These are phyloP conservation scores for Mycena belliarum DNA, from an alignment of 768 basidiomycete genomes.

Conservation along the genomic window DNA sequence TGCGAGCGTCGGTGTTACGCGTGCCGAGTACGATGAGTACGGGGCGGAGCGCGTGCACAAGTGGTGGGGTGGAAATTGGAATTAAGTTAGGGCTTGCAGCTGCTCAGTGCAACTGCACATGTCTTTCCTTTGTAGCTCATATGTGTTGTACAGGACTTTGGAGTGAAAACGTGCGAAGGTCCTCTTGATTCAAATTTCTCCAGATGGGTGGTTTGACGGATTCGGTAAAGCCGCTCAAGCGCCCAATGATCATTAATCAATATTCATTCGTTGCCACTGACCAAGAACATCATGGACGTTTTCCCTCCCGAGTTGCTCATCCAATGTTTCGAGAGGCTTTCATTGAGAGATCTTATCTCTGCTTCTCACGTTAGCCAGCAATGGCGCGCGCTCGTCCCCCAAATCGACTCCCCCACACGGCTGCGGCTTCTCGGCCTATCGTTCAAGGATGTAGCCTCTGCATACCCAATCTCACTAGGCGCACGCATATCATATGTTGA, in stretches of 20 bases:
- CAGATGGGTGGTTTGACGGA: too few species aligned
- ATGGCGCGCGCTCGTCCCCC: constrained; percentile 10
- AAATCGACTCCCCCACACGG: constrained; percentile 7
- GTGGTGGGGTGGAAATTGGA: constrained; percentile 96
- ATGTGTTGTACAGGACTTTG: too few species aligned
- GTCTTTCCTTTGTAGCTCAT: too few species aligned
- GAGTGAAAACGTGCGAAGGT: too few species aligned
- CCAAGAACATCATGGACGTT: not conserved
- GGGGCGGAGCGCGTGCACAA: constrained; percentile 84
- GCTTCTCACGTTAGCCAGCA: constrained; percentile 6
- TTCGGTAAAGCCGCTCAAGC: too few species aligned
- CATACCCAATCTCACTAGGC: not conserved
- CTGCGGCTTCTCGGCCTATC: constrained; percentile 9
- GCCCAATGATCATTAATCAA: too few species aligned
- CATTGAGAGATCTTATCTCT: constrained; percentile 12
- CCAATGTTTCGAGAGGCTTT: constrained; percentile 4
- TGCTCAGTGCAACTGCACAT: too few species aligned
- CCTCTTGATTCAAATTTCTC: too few species aligned
- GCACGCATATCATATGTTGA: constrained; percentile 2
- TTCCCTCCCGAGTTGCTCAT: constrained; percentile 10
- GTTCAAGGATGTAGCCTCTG: not conserved
- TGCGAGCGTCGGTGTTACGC: constrained; percentile 57
- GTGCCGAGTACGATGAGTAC: constrained; percentile 86
- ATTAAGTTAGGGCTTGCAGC: too few species aligned
- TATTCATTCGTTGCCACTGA: not conserved